A percentile compares a stretch with the other conserved stretches of the same genome.
Evolutionary conservation across 1,284 basidiomycete species (phyloP).

Genomic region (Malassezia brasiliensis): DNA sequence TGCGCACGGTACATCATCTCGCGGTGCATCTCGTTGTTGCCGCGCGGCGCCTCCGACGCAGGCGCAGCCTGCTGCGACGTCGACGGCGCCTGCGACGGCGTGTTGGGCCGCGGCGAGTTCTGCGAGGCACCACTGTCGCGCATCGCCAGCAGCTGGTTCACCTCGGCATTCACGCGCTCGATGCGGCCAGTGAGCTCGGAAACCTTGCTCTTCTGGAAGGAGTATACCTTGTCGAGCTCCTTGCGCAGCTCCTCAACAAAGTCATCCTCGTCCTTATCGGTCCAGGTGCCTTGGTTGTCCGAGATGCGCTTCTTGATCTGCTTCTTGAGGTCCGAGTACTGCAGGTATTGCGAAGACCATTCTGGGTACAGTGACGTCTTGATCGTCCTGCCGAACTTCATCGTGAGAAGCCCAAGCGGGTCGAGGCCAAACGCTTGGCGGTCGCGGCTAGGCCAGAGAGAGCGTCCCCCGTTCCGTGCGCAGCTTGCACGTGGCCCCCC

Average conservation of each 20-base stretch:
- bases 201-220: slow-evolving; percentile 83
- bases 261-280: slow-evolving; percentile 46
- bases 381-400: slow-evolving; percentile 49
- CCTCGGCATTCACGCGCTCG: slow-evolving; percentile 45
- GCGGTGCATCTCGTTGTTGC: slow-evolving; percentile 5
- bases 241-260: slow-evolving; percentile 56
- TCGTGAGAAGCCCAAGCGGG: slow-evolving; percentile 9
- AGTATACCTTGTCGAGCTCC: slow-evolving; percentile 90
- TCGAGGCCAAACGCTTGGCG: background rate
- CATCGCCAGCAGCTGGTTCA: slow-evolving; percentile 42
- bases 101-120: too few relatives aligned
- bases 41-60: slow-evolving; percentile 21
- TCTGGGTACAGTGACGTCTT: slow-evolving; percentile 47
- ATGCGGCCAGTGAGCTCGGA: slow-evolving; percentile 43
- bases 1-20: slow-evolving; percentile 34
- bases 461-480: slow-evolving; percentile 1
- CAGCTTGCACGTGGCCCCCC: background rate
- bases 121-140: background rate
- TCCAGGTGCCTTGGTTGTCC: slow-evolving; percentile 43
- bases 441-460: background rate
- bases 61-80: slow-evolving; percentile 18
- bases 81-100: background rate
- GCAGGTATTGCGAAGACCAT: slow-evolving; percentile 46
- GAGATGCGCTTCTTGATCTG: slow-evolving; percentile 45
- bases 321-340: slow-evolving; percentile 48